Percentiles rank a stretch among this genome's conserved stretches.
Conservation (phyloP, 352 stramenopile genomes). For the Pythium folliculosum region DNA sequence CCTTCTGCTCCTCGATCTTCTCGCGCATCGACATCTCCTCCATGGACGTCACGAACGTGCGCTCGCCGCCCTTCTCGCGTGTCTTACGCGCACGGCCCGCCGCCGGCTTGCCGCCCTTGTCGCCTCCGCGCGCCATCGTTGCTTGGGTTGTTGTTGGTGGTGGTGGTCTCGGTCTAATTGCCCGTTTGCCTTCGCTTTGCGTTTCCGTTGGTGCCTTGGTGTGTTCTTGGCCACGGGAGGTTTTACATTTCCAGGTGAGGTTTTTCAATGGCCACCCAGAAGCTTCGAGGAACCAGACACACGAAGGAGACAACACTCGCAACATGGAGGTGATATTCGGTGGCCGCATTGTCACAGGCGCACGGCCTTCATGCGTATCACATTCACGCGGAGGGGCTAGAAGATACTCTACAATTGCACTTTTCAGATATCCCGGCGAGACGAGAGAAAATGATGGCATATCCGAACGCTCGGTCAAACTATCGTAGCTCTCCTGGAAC, state of each 20-base stretch:
- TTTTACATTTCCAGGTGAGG: conserved; percentile 26
- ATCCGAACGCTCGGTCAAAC: too few relatives aligned
- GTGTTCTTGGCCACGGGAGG: conserved; percentile 5
- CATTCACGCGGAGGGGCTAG: too few relatives aligned
- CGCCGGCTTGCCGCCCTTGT: conserved; percentile 58
- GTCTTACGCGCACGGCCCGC: conserved; percentile 55
- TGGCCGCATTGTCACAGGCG: too few relatives aligned
- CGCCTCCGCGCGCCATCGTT: conserved; percentile 26
- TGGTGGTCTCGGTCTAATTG: background rate
- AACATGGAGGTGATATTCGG: too few relatives aligned
- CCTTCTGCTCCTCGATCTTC: conserved; percentile 71
- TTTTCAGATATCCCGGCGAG: too few relatives aligned
- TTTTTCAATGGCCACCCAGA: conserved; percentile 29
- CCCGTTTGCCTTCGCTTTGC: background rate
- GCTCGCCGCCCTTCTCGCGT: conserved; percentile 64
- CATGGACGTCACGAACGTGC: conserved; percentile 81
- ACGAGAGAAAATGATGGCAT: too few relatives aligned
- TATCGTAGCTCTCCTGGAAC: too few relatives aligned
- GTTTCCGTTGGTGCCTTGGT: conserved; percentile 20
- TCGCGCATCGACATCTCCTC: conserved; percentile 84
- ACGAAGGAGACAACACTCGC: background rate
- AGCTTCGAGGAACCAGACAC: conserved; percentile 16
- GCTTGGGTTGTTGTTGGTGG: conserved; percentile 4
- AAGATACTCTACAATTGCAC: too few relatives aligned
- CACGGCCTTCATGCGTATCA: too few relatives aligned